Evolutionary conservation across 139 green algal species (phyloP), one percentile per base, ranked within the genome.

Genomic region (Chloropicon primus): DNA sequence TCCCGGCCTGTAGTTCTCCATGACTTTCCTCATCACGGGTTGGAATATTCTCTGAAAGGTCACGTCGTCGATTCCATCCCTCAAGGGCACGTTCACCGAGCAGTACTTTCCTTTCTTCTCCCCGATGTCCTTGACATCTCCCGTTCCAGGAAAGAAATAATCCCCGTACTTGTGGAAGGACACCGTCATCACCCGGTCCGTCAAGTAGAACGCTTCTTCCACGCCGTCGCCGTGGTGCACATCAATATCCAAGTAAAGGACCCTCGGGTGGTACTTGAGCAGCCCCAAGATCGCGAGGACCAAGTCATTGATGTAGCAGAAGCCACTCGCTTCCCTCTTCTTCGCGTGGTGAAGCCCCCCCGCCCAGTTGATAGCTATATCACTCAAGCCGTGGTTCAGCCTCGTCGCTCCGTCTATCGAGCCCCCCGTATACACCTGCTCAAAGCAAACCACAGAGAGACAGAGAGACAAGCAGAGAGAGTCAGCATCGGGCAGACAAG

Each of bases 221-320:
- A 98, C 94, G 21, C 94, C 94, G 78, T 98, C 94, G 0, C 94
- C 94, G 79, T 98, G 94, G 81, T 98, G 95, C n/a, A 98, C 90
- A 82, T 98, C 93, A 78, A 97, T 96, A 80, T 96, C 92, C 25
- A 96, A 90, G 85, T 96, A 97, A 87, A 74, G 80, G 22, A 91
- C 87, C 21, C 95, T 86, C 0, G 88, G 80, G 81, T 98, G 90
- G 75, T 93, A 86, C 82, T 97, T 97, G 22, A 99, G 91, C 76
- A 99, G 88, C 85, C 98, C 95, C 74, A 99, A 82, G 26, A 97
- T 97, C 73, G 86, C 95, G 23, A 76, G 2, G 23, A 26, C 95
- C 27, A 97, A 86, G 83, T 99, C 95, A 81, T 99, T 99, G 0
- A 98, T 83, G 75, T 97, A 99, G 81, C 95, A 99, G 75, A 99